phyloP scores from a whole-genome alignment of 495 filamentous ascomycete species.

The Penicillium ucsense region DNA sequence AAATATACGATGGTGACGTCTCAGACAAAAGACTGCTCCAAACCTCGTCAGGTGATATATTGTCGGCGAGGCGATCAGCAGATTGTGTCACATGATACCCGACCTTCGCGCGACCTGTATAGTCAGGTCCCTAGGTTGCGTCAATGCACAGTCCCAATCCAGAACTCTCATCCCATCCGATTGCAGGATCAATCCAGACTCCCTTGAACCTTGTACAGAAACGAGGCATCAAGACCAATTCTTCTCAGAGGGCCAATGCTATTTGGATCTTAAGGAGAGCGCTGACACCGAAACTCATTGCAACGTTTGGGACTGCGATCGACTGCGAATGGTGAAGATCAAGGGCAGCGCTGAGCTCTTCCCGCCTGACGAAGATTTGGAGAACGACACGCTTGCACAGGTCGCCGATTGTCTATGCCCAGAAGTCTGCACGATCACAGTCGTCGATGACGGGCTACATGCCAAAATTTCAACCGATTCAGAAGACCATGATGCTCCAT shows the following conservation, averaged over 20 bases:
- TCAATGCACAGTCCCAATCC: too few species aligned
- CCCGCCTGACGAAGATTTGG: constrained; percentile 9
- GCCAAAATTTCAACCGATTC: constrained; percentile 12
- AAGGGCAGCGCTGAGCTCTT: constrained; percentile 18
- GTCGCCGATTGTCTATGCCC: constrained; percentile 12
- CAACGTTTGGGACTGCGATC: constrained; percentile 17
- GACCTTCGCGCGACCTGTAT: too few species aligned
- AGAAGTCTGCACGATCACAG: constrained; percentile 11
- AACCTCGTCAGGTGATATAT: too few species aligned
- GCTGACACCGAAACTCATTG: constrained; percentile 5
- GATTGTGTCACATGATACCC: too few species aligned
- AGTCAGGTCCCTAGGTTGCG: too few species aligned
- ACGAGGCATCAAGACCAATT: constrained; percentile 10
- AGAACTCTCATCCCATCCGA: too few species aligned
- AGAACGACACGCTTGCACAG: constrained; percentile 4
- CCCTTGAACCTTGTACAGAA: too few species aligned
- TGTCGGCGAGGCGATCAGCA: too few species aligned
- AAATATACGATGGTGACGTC: too few species aligned
- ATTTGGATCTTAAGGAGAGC: constrained; percentile 4
- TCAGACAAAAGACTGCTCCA: too few species aligned
- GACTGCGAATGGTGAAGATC: constrained; percentile 10
- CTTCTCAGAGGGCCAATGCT: constrained; percentile 10
- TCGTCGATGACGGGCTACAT: constrained; percentile 13
- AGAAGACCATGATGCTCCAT: constrained; percentile 12
- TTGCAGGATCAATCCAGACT: too few species aligned